Conservation (phyloP, 352 stramenopile species). For the Phytophthora europaea region DNA sequence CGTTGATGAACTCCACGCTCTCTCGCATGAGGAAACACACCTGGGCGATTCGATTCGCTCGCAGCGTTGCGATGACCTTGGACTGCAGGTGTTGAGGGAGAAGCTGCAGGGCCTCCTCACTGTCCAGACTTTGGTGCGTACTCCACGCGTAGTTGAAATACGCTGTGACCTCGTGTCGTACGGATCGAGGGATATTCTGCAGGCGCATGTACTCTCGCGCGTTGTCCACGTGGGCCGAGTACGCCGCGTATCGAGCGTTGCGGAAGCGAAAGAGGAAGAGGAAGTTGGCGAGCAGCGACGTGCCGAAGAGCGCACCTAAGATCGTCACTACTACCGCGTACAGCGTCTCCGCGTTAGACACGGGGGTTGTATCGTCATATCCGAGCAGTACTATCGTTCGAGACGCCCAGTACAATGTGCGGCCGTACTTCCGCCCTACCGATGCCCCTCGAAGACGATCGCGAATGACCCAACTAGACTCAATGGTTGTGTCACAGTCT, state of each 20-base stretch:
- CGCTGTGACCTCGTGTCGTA: constrained; percentile 61
- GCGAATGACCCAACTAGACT: constrained; percentile 71
- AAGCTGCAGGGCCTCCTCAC: constrained; percentile 59
- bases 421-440: constrained; percentile 56
- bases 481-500: constrained; percentile 42
- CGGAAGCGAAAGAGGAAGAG: constrained; percentile 78
- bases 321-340: constrained; percentile 61
- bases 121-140: constrained; percentile 69
- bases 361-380: constrained; percentile 74
- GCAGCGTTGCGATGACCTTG: constrained; percentile 64
- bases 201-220: constrained; percentile 78
- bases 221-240: constrained; percentile 74
- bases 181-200: constrained; percentile 59
- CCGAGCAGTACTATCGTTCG: constrained; percentile 68
- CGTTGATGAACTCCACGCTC: constrained; percentile 74
- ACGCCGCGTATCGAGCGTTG: constrained; percentile 59
- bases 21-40: constrained; percentile 81
- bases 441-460: constrained; percentile 59
- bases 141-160: constrained; percentile 79
- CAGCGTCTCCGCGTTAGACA: constrained; percentile 62
- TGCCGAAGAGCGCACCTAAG: constrained; percentile 57
- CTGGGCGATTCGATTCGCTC: constrained; percentile 67
- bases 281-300: constrained; percentile 70
- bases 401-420: constrained; percentile 61
- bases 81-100: constrained; percentile 69